These are phyloP conservation scores for Pugionium dolabratum DNA, from an alignment of 345 rosid species.

Conservation along the genomic window DNA sequence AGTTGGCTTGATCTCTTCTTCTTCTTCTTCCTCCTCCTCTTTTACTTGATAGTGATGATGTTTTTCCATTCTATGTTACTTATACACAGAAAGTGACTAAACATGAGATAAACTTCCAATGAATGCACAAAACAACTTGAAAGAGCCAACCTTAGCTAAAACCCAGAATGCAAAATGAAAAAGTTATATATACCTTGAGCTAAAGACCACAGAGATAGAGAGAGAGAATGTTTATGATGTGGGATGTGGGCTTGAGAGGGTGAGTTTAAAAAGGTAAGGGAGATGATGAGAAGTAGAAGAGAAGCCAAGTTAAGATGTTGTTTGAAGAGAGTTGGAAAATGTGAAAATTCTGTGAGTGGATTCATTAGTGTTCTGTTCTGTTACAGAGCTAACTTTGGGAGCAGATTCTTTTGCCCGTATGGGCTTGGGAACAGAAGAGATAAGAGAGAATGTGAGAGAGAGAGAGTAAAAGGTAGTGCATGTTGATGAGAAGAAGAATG, in stretches of 20 bases:
- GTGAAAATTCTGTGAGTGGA: constrained; percentile 48
- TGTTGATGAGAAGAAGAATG: constrained; percentile 43
- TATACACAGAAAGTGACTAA: not conserved
- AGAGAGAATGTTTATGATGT: not conserved
- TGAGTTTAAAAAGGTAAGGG: constrained; percentile 30
- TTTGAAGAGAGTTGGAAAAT: constrained; percentile 50
- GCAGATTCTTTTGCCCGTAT: constrained; percentile 48
- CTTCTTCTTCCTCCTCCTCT: constrained; percentile 40
- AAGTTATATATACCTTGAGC: constrained; percentile 25
- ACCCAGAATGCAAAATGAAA: constrained; percentile 5
- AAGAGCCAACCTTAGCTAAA: not conserved
- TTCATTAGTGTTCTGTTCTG: constrained; percentile 44
- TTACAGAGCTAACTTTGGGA: constrained; percentile 43
- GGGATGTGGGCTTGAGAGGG: not conserved
- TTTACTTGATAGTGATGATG: constrained; percentile 23
- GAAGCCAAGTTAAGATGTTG: constrained; percentile 40
- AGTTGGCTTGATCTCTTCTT: constrained; percentile 38
- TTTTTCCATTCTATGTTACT: constrained; percentile 25
- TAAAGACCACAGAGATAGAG: constrained; percentile 11
- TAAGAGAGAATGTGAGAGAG: constrained; percentile 50
- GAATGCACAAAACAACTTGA: constrained; percentile 3
- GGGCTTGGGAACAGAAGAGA: constrained; percentile 83
- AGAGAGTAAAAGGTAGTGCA: constrained; percentile 42
- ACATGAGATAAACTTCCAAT: not conserved
- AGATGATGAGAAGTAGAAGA: constrained; percentile 25